These are phyloP conservation scores for Saitozyma podzolica DNA, from an alignment of 768 basidiomycete genomes.

Conservation along the genomic window DNA sequence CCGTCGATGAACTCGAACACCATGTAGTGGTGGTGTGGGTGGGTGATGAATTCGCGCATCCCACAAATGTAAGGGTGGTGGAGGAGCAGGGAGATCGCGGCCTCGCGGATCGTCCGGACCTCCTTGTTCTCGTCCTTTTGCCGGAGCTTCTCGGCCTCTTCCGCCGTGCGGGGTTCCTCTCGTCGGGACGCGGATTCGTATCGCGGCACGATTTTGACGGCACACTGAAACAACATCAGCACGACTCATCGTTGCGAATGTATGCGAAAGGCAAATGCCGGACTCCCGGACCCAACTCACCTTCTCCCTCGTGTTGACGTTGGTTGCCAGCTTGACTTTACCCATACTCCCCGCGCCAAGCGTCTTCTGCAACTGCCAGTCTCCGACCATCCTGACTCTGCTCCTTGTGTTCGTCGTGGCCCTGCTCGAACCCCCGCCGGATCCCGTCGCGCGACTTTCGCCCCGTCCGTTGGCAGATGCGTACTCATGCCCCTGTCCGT, in stretches of 20 bases:
- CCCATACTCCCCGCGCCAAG: slow-evolving; percentile 98
- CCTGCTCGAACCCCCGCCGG: background rate
- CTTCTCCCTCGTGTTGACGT: slow-evolving; percentile 87
- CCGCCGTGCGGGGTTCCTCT: slow-evolving; percentile 53
- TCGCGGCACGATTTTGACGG: slow-evolving; percentile 72
- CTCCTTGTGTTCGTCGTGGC: slow-evolving; percentile 4
- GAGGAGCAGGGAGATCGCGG: slow-evolving; percentile 87
- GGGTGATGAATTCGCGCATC: slow-evolving; percentile 97
- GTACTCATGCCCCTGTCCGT: no score
- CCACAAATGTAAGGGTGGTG: slow-evolving; percentile 99
- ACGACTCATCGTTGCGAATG: no score
- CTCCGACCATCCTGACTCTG: slow-evolving; percentile 68
- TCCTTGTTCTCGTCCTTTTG: slow-evolving; percentile 95
- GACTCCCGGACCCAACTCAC: slow-evolving; percentile 57
- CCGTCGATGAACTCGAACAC: slow-evolving; percentile 98
- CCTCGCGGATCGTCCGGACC: slow-evolving; percentile 91
- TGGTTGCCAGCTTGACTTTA: slow-evolving; percentile 93
- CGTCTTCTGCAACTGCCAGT: slow-evolving; percentile 95
- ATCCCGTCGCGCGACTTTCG: background rate
- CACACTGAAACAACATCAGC: background rate
- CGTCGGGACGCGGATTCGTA: slow-evolving; percentile 63
- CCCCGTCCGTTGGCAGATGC: background rate
- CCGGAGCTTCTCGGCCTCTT: slow-evolving; percentile 64
- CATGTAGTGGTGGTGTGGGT: slow-evolving; percentile 99
- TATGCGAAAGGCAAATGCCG: background rate